phyloP scores from a whole-genome alignment of 176 grass and related monocot species.

The Musa schizocarpa region DNA sequence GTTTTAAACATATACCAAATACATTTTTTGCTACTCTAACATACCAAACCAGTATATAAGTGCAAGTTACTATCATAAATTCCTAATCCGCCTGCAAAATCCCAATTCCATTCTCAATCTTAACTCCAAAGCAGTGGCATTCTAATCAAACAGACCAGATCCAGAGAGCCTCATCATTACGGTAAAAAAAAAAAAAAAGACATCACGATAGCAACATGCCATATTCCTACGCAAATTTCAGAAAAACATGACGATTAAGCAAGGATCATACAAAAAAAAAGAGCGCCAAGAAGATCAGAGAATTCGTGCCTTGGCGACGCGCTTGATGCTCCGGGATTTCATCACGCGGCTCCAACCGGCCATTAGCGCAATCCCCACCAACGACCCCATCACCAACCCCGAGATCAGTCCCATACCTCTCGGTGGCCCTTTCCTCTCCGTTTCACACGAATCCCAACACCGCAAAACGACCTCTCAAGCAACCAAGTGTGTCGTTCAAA shows the following conservation, averaged over 20 bases:
- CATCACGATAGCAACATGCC: neutral
- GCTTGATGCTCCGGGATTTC: slow-evolving; percentile 51
- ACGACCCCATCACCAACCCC: slow-evolving; percentile 61
- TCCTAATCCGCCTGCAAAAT: too few relatives aligned
- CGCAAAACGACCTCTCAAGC: neutral
- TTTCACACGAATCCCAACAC: neutral
- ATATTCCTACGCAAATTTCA: neutral
- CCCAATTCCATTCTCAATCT: neutral
- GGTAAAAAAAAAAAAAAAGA: too few relatives aligned
- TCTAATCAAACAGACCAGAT: too few relatives aligned
- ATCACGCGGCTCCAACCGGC: slow-evolving; percentile 61
- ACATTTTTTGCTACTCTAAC: neutral
- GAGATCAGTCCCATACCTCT: slow-evolving; percentile 69
- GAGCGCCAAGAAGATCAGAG: neutral
- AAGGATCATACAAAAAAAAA: neutral
- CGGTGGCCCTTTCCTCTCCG: neutral
- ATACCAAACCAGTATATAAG: too few relatives aligned
- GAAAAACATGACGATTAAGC: neutral
- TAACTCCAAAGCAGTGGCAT: neutral
- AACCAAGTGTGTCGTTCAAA: neutral
- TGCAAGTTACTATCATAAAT: too few relatives aligned
- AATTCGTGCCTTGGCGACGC: slow-evolving; percentile 42
- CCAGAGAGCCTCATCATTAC: too few relatives aligned
- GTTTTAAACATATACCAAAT: neutral
- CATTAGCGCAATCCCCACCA: slow-evolving; percentile 63